Percentiles rank a stretch among this genome's conserved stretches.
These are phyloP conservation scores for Rubus parviflorus DNA, from an alignment of 306 rosid genomes.

Conservation along the genomic window DNA sequence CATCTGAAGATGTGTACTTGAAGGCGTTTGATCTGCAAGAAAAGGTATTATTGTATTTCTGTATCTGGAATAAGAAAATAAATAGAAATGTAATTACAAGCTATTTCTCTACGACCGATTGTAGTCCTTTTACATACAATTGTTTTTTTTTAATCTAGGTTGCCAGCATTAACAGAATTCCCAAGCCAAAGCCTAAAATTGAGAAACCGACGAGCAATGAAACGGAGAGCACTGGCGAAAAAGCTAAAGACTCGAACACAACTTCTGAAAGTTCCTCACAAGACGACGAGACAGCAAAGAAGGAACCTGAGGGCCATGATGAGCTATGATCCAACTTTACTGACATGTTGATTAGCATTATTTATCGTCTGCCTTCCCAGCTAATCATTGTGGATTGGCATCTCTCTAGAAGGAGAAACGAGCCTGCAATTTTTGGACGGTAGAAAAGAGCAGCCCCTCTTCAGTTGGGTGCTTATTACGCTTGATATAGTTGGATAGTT, in stretches of 20 bases:
- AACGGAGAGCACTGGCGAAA: constrained; percentile 48
- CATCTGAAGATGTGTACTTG: constrained; percentile 72
- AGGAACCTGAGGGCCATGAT: constrained; percentile 49
- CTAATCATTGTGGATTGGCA: constrained; percentile 27
- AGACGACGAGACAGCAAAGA: constrained; percentile 36
- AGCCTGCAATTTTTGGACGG: constrained; percentile 26
- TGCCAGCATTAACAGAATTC: constrained; percentile 63
- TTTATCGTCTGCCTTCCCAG: constrained; percentile 34
- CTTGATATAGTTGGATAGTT: background rate
- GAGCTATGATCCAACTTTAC: constrained; percentile 60
- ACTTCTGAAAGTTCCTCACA: constrained; percentile 44
- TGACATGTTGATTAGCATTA: constrained; percentile 27
- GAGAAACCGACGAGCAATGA: constrained; percentile 64
- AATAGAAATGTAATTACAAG: constrained; percentile 13
- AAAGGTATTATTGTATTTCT: constrained; percentile 53
- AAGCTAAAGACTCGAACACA: constrained; percentile 36
- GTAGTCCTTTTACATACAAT: constrained; percentile 14
- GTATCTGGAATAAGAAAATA: constrained; percentile 3
- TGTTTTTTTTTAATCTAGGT: constrained; percentile 41
- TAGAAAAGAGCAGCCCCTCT: constrained; percentile 23
- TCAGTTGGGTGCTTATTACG: background rate
- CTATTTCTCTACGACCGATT: constrained; percentile 4
- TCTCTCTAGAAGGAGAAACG: constrained; percentile 6
- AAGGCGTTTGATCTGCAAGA: constrained; percentile 67
- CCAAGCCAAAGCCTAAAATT: constrained; percentile 86